phyloP scores from a whole-genome alignment of 1,139 yeast genomes.

The Taphrina flavorubra region DNA sequence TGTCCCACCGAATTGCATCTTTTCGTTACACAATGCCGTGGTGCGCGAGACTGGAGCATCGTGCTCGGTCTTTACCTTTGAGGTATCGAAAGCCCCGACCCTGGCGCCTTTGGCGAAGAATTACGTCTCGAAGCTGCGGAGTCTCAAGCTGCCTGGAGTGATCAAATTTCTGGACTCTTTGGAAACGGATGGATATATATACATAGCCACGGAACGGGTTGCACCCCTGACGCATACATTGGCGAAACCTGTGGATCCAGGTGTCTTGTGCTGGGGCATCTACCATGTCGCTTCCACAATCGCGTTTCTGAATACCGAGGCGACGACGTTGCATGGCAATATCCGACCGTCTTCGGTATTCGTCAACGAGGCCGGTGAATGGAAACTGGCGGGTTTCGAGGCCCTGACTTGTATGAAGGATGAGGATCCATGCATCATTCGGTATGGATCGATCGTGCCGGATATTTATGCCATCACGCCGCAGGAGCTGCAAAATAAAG shows the following conservation, averaged over 20 bases:
- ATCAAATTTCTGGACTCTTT: constrained; percentile 70
- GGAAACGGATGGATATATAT: constrained; percentile 65
- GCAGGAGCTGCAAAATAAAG: constrained; percentile 56
- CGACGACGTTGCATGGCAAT: constrained; percentile 70
- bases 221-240: constrained; percentile 58
- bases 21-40: constrained; percentile 46
- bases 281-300: constrained; percentile 61
- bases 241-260: constrained; percentile 55
- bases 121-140: constrained; percentile 67
- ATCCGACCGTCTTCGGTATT: constrained; percentile 64
- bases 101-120: constrained; percentile 64
- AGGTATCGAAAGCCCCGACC: constrained; percentile 56
- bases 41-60: constrained; percentile 53
- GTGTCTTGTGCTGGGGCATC: constrained; percentile 59
- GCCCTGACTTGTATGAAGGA: constrained; percentile 56
- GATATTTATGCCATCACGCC: constrained; percentile 54
- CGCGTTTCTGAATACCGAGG: constrained; percentile 67
- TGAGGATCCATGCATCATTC: constrained; percentile 47
- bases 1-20: constrained; percentile 45
- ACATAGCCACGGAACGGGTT: constrained; percentile 78
- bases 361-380: constrained; percentile 73
- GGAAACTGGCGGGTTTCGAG: constrained; percentile 88
- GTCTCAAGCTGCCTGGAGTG: constrained; percentile 79
- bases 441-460: constrained; percentile 51
- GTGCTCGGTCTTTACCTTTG: constrained; percentile 68